Percentiles rank a stretch among this genome's conserved stretches.
These are phyloP conservation scores for Syzygium syzygioides DNA, from an alignment of 441 rosid genomes.

Conservation along the genomic window DNA sequence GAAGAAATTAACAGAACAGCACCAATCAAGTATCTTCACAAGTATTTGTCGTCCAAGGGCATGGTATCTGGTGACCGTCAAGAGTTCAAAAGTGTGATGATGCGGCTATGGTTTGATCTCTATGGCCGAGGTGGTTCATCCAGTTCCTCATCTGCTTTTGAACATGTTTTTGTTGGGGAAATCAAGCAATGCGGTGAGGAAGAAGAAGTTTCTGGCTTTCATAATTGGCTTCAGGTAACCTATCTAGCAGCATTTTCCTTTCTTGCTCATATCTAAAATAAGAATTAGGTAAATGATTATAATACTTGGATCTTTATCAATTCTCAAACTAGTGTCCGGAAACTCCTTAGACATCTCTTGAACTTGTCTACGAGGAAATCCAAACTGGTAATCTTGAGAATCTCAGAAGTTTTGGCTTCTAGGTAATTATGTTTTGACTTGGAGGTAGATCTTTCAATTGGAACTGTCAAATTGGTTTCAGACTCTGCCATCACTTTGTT, in stretches of 20 bases:
- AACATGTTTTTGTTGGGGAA: slow-evolving; percentile 98
- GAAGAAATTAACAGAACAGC: slow-evolving; percentile 95
- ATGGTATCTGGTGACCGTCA: slow-evolving; percentile 49
- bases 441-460: neutral
- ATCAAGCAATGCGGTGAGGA: slow-evolving; percentile 62
- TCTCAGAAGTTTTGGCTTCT: neutral
- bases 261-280: neutral
- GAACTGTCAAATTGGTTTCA: neutral
- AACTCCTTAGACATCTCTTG: neutral
- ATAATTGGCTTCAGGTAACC: slow-evolving; percentile 94
- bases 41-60: slow-evolving; percentile 50
- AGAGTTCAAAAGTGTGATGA: slow-evolving; percentile 65
- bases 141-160: slow-evolving; percentile 89
- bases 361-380: neutral
- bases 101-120: slow-evolving; percentile 77
- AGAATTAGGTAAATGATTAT: neutral
- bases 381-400: neutral
- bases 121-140: slow-evolving; percentile 81
- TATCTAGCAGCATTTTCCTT: neutral
- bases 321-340: neutral
- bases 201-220: slow-evolving; percentile 87
- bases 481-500: neutral
- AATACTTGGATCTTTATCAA: neutral
- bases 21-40: slow-evolving; percentile 76
- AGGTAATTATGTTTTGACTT: neutral